phyloP scores from a whole-genome alignment of 306 rosid genomes.

The Vigna unguiculata region DNA sequence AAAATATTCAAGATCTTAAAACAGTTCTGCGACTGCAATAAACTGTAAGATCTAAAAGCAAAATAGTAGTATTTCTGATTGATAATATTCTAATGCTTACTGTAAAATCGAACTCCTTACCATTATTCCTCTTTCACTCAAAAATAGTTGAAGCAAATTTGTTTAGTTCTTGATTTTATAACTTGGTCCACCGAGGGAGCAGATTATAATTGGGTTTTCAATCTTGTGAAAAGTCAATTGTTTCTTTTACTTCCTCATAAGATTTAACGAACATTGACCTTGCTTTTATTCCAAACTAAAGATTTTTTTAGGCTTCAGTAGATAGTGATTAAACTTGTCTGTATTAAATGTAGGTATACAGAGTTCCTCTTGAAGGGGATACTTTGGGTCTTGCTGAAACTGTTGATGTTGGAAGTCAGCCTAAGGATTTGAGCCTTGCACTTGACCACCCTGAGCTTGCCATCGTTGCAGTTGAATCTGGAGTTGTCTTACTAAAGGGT shows the following conservation, averaged over 20 bases:
- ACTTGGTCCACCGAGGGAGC: constrained; percentile 2
- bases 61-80: neutral
- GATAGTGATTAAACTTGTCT: constrained; percentile 12
- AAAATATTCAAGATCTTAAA: neutral
- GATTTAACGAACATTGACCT: constrained; percentile 13
- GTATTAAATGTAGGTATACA: constrained; percentile 67
- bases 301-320: constrained; percentile 26
- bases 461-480: constrained; percentile 79
- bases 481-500: constrained; percentile 82
- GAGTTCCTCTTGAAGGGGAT: constrained; percentile 71
- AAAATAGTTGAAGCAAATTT: neutral
- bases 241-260: constrained; percentile 32
- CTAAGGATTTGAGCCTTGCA: constrained; percentile 87
- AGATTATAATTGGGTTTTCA: constrained; percentile 9
- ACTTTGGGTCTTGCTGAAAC: constrained; percentile 77
- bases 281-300: constrained; percentile 15
- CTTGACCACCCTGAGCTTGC: constrained; percentile 72
- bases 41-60: neutral
- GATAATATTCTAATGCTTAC: constrained; percentile 10
- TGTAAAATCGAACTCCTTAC: neutral
- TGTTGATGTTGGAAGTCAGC: constrained; percentile 94
- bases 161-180: constrained; percentile 22
- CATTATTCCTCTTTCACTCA: neutral
- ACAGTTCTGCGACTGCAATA: neutral
- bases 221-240: constrained; percentile 13